Conservation (phyloP, 768 basidiomycete genomes). For the Russula vinacea region DNA sequence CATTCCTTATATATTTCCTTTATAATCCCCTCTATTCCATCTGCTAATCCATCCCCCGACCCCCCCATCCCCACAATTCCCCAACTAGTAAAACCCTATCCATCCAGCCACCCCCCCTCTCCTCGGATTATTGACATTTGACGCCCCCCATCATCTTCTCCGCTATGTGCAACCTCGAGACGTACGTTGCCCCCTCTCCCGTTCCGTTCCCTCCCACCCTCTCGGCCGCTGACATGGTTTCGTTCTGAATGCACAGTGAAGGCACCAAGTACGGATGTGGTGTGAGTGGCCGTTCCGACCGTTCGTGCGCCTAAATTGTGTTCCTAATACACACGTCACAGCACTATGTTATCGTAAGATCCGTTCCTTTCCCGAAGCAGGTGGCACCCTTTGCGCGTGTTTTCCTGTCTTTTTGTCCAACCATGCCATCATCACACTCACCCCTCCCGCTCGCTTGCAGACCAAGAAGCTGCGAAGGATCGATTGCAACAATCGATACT, state of each 20-base stretch:
- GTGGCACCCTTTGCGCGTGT: conserved; percentile 17
- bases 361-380: conserved; percentile 19
- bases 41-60: conserved; percentile 21
- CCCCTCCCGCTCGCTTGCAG: conserved; percentile 35
- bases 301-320: conserved; percentile 31
- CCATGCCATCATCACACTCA: conserved; percentile 20
- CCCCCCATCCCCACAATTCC: background rate
- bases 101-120: conserved; percentile 18
- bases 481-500: conserved; percentile 52
- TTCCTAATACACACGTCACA: conserved; percentile 32
- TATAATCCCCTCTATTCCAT: conserved; percentile 28
- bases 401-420: background rate
- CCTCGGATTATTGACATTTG: background rate
- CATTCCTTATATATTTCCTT: conserved; percentile 25
- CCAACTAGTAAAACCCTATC: conserved; percentile 14
- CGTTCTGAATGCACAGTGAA: conserved; percentile 48
- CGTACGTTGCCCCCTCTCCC: conserved; percentile 40
- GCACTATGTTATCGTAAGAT: conserved; percentile 69
- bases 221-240: conserved; percentile 28
- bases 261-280: conserved; percentile 75
- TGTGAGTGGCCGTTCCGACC: conserved; percentile 33
- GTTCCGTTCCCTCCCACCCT: conserved; percentile 7
- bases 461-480: conserved; percentile 50
- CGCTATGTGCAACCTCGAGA: conserved; percentile 42
- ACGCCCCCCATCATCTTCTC: background rate